Percentiles rank a stretch among this genome's conserved stretches.
These are phyloP conservation scores for Aspergillus awamori DNA, from an alignment of 2,329 filamentous ascomycete genomes.

Conservation along the genomic window DNA sequence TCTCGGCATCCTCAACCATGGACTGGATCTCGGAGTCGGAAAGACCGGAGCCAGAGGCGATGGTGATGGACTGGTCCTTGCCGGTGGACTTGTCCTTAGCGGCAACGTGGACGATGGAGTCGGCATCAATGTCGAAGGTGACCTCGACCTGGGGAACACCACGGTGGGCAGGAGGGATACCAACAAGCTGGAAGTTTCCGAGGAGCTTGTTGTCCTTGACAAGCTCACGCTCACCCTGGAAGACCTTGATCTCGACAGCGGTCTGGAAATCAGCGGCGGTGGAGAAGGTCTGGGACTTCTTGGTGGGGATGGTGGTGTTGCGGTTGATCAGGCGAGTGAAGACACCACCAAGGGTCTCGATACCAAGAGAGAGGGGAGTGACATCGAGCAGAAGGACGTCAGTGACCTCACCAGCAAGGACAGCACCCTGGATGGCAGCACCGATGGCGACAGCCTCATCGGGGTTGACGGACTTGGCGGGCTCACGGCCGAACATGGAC, in stretches of 20 bases:
- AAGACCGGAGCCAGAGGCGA: constrained; percentile 95
- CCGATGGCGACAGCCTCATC: constrained; percentile 98
- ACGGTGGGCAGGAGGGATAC: constrained; percentile 92
- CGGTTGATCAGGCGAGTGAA: constrained; percentile 98
- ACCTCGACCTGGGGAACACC: constrained; percentile 97
- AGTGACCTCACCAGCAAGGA: constrained; percentile 94
- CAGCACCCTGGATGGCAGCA: constrained; percentile 95
- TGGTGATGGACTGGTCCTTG: constrained; percentile 99
- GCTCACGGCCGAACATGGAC: constrained; percentile 93
- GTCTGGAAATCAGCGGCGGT: constrained; percentile 98
- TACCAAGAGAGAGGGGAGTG: constrained; percentile 93
- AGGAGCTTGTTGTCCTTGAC: constrained; percentile 98
- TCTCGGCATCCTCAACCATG: constrained; percentile 98
- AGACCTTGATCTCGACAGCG: constrained; percentile 99
- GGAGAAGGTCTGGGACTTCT: constrained; percentile 98
- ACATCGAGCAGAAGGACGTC: constrained; percentile 94
- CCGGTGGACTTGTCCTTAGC: constrained; percentile 99
- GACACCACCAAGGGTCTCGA: constrained; percentile 96
- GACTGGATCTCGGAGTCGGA: constrained; percentile 91
- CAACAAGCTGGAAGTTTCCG: constrained; percentile 98
- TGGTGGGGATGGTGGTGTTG: constrained; percentile 98
- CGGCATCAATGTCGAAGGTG: constrained; percentile 97
- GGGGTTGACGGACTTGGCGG: constrained; percentile 97
- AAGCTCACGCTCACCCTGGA: constrained; percentile 99
- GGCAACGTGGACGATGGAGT: constrained; percentile 96